Base-by-base conservation (phyloP, 208 protist species). In the Crithidia thermophila region DNA sequence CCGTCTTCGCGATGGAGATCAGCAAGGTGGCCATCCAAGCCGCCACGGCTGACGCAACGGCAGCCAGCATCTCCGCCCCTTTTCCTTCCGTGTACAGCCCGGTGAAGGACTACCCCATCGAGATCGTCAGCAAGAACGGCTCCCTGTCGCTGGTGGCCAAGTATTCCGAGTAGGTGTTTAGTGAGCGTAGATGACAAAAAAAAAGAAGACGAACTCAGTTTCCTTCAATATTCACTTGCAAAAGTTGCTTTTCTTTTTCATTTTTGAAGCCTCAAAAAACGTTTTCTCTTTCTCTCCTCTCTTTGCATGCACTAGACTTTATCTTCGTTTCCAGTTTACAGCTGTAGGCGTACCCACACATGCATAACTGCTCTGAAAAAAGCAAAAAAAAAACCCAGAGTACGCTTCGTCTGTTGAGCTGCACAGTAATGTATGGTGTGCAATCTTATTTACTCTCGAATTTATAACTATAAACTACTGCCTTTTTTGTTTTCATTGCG, bases 11-110 rank as follows among this genome's bases (percentile, higher is more conserved):
- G 37, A 74, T 60, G 21, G 52, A 72, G 36, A 83, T 88, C 20
- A 30, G 49, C 3, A 57, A 51, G 16, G 55, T 88, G 40, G 64
- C 49, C 0, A 67, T 85, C 51, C 16, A 28, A 2, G 23, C 21
- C 21, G 18, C 27, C 5, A 45, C 45, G 25, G 21, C 13, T 30
- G 56, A 72, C 14, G 73, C 75, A 23, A 20, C 20, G n/a, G 31
- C 45, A 6, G 36, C 40, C 0, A 62, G 28, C n/a, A 69, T 84
- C 40, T 59, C 53, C 10, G 70, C 71, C 0, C 82, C 82, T 9
- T 84, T 87, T 23, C 60, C 63, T 0, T 61, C 61, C 13, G 77
- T 84, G 18, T n/a, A 46, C 20, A 58, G 66, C 30, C 82, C 82
- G 5, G 75, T 64, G 0, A 75, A 67, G 28, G 52, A 81, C 34